These are phyloP conservation scores for Alnus rubra DNA, from an alignment of 306 rosid genomes.

Conservation along the genomic window DNA sequence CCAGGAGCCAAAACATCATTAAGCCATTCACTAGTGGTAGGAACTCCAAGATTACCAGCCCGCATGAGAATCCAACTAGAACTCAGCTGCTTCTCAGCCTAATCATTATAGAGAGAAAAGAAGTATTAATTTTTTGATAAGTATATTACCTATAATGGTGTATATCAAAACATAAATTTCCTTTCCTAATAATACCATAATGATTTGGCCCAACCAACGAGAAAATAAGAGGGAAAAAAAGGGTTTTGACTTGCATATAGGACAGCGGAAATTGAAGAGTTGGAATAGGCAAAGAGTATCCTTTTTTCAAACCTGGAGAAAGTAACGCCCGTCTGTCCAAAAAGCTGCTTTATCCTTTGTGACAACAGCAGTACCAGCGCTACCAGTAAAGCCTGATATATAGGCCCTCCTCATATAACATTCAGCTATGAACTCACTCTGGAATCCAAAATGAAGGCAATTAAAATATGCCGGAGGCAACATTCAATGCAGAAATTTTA, in stretches of 20 bases:
- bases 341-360: constrained; percentile 90
- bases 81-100: constrained; percentile 93
- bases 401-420: constrained; percentile 81
- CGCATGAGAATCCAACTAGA: constrained; percentile 97
- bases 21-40: constrained; percentile 87
- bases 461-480: background rate
- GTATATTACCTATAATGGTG: constrained; percentile 3
- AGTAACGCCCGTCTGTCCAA: constrained; percentile 98
- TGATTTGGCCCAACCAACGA: background rate
- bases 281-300: background rate
- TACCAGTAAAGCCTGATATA: constrained; percentile 88
- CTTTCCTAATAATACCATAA: too few species aligned
- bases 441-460: constrained; percentile 16
- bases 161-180: background rate
- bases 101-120: constrained; percentile 10
- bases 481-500: background rate
- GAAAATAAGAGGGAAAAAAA: background rate
- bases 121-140: background rate
- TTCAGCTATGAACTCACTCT: constrained; percentile 97
- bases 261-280: background rate
- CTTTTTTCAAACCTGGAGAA: constrained; percentile 70
- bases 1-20: constrained; percentile 84
- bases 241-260: background rate
- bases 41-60: constrained; percentile 83
- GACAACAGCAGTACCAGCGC: constrained; percentile 93